Base-by-base conservation (phyloP, 2,329 filamentous ascomycete species). In the Eutypa lata region DNA sequence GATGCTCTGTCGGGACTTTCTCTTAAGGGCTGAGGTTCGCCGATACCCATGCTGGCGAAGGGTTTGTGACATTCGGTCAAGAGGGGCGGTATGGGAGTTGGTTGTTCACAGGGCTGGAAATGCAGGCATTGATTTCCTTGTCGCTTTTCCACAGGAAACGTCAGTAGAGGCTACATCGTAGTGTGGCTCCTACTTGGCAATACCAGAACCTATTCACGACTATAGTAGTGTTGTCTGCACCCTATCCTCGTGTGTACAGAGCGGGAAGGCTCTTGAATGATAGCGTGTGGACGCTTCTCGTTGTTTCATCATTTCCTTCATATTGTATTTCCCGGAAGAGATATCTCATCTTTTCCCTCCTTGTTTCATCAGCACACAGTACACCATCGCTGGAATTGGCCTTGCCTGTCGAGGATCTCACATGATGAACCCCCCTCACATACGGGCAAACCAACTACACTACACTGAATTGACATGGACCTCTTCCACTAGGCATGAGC, bases 31-130 rank as follows among this genome's bases (percentile, higher is more conserved):
- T 57, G 53, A 57, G 52, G 59, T 64, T 62, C 53, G 56, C 64
- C 59, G 59, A 65, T 62, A 66, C 61, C 60, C 60, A 63, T 45
- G 60, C 63, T 64, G 62, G 65, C 58, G 56, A 62, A 64, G 59
- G 60, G 60, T 62, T 65, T 57, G 59, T 63, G 56, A 62, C 59
- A 68, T 67, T 28, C 60, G 59, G 61, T 64, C 56, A 52, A 62
- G 58, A 63, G 59, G 60, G 57, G 60, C 55, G 63, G 61, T 61
- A 55, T 45, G 58, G 60, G 66, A 62, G 66, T 66, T 65, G 61
- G 62, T 65, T 64, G 63, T 61, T 61, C 54, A 60, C 61, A 59
- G 59, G 62, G 60, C 61, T 61, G 63, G 60, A 68, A 65, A 65
- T 62, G 58, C 63, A 57, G 59, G 59, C 60, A 63, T 63, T 55